These are phyloP conservation scores for Hypsizygus marmoreus DNA, from an alignment of 768 basidiomycete genomes.

Conservation along the genomic window DNA sequence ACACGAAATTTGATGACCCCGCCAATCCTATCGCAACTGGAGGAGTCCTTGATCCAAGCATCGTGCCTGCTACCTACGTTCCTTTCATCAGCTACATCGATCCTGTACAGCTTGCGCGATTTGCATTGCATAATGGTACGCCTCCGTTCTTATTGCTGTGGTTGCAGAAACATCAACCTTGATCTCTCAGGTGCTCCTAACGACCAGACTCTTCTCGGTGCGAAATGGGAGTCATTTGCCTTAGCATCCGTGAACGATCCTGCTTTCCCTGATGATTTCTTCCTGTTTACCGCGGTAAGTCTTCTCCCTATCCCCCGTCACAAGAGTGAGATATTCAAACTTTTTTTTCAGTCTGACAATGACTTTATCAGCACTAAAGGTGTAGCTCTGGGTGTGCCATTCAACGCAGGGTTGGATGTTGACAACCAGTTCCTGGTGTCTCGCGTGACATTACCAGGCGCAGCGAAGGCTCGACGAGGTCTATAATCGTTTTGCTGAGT, in stretches of 20 bases:
- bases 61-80: constrained; percentile 56
- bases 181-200: constrained; percentile 41
- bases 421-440: constrained; percentile 64
- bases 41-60: constrained; percentile 46
- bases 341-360: constrained; percentile 51
- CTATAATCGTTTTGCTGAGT: background rate
- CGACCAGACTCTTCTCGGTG: constrained; percentile 54
- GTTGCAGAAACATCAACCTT: constrained; percentile 2
- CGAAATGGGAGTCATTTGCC: constrained; percentile 69
- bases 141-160: background rate
- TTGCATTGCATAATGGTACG: constrained; percentile 65
- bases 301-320: background rate
- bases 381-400: constrained; percentile 46
- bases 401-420: constrained; percentile 51
- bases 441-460: constrained; percentile 53
- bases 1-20: constrained; percentile 55
- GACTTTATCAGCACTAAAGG: constrained; percentile 60
- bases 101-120: constrained; percentile 52
- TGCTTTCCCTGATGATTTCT: constrained; percentile 15
- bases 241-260: constrained; percentile 11
- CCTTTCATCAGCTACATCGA: constrained; percentile 60
- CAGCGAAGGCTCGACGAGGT: constrained; percentile 9
- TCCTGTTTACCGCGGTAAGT: constrained; percentile 20
- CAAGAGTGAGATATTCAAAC: constrained; percentile 2
- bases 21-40: constrained; percentile 50